Evolutionary conservation across 73 alveolate species (phyloP), one percentile per base, ranked within the genome.

Genomic region (Paramecium bursaria): DNA sequence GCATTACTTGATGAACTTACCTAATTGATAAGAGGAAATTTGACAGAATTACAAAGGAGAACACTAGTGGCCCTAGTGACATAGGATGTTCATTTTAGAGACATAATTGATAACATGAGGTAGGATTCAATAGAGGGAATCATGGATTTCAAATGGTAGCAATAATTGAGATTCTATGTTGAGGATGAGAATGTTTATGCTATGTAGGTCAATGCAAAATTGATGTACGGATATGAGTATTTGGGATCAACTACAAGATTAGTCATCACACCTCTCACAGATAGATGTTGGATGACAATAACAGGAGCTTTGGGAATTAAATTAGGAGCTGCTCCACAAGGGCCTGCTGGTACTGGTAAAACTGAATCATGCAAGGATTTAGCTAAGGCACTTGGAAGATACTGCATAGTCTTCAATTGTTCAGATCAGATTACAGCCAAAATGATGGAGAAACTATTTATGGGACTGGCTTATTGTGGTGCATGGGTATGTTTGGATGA

Each of bases 401-500:
- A 92, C 55, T 94, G 96, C 79, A 92, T 94, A 26, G 97, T 94
- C 3, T 94, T 94, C 50, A 94, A 94, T 75, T 94, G 98, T 85
- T 90, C 96, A n/a, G 98, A 94, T 42, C 93, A 94, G 87, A 86
- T 94, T 52, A 94, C 91, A 75, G 91, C 93, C 86, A 75, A 94
- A 85, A 87, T 74, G 95, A 94, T 85, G 96, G 98, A 76, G 90
- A 94, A 94, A 90, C 85, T 94, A 22, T 94, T 94, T 85, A 93
- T 88, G 85, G 98, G 98, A 26, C 85, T 94, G 75, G 88, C 94
- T 10, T 87, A 88, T 74, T 87, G 95, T 51, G 99, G 99, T 22
- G 97, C 99, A 7, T 96, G 99, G 99, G 93, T 97, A 49, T 96
- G 97, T 89, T 95, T 98, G 67, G 99, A 97, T 91, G 99, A 98